Conservation (phyloP, 768 basidiomycete genomes). For the Amanita brunnescens region DNA sequence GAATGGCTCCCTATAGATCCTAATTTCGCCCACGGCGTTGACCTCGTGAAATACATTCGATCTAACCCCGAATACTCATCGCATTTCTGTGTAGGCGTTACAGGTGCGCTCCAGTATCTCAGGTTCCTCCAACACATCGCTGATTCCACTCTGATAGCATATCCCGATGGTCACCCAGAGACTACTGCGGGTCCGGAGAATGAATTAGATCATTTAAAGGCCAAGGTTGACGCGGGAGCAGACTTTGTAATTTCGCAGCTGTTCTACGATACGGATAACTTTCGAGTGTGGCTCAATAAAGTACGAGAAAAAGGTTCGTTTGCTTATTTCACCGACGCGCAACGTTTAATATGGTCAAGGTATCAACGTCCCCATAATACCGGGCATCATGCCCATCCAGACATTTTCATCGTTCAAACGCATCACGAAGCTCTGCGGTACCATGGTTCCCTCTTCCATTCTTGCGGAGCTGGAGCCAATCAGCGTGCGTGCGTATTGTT, state of each 20-base stretch:
- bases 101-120: slow-evolving; percentile 40
- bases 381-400: slow-evolving; percentile 97
- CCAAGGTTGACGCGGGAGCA: slow-evolving; percentile 90
- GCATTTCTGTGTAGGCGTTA: slow-evolving; percentile 91
- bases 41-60: slow-evolving; percentile 89
- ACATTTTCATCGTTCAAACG: slow-evolving; percentile 91
- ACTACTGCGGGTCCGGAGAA: slow-evolving; percentile 45
- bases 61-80: slow-evolving; percentile 67
- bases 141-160: slow-evolving; percentile 40
- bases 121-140: not conserved
- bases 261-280: slow-evolving; percentile 92
- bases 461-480: slow-evolving; percentile 65
- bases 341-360: slow-evolving; percentile 36
- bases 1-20: slow-evolving; percentile 86
- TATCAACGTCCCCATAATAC: slow-evolving; percentile 83
- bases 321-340: not conserved
- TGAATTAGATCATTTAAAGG: slow-evolving; percentile 64
- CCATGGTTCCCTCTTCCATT: slow-evolving; percentile 60
- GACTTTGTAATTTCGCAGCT: slow-evolving; percentile 95
- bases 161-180: slow-evolving; percentile 85
- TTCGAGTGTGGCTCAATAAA: slow-evolving; percentile 68
- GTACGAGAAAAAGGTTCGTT: slow-evolving; percentile 60
- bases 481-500: slow-evolving; percentile 40
- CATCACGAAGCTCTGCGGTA: slow-evolving; percentile 82
- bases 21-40: slow-evolving; percentile 73